phyloP scores from a whole-genome alignment of 2,329 filamentous ascomycete species.

The Epichloe bromicola region DNA sequence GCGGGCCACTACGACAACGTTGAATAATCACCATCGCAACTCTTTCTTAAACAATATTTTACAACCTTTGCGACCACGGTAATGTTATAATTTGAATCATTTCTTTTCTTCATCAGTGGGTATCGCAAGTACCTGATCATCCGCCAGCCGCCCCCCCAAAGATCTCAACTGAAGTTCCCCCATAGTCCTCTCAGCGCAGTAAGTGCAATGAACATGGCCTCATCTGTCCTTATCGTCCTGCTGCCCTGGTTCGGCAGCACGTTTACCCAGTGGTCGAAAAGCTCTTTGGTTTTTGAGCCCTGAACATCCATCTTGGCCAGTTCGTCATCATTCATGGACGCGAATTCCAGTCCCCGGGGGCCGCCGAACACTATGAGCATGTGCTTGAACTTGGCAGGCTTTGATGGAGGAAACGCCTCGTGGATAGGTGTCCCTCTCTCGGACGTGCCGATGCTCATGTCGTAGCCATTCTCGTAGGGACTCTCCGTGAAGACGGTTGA shows the following conservation, averaged over 20 bases:
- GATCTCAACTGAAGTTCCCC: slow-evolving; percentile 27
- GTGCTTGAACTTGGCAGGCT: slow-evolving; percentile 47
- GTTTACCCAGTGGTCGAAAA: slow-evolving; percentile 81
- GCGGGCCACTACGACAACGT: not conserved
- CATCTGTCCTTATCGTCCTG: slow-evolving; percentile 70
- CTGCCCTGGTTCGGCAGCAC: slow-evolving; percentile 70
- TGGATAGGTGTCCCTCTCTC: slow-evolving; percentile 51
- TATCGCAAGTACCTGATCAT: slow-evolving; percentile 3
- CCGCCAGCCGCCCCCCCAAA: not conserved
- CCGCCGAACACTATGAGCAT: slow-evolving; percentile 71
- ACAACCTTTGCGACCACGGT: no score
- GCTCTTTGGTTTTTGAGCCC: slow-evolving; percentile 48
- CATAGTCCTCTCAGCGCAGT: slow-evolving; percentile 51
- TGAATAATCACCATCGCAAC: not conserved
- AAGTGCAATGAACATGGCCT: slow-evolving; percentile 67
- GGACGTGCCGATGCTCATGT: slow-evolving; percentile 71
- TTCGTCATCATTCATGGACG: slow-evolving; percentile 47
- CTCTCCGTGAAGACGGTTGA: slow-evolving; percentile 67
- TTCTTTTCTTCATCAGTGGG: not conserved
- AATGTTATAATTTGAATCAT: not conserved
- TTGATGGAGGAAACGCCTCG: slow-evolving; percentile 31
- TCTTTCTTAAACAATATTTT: no score
- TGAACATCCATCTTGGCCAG: slow-evolving; percentile 48
- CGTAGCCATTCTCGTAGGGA: slow-evolving; percentile 64
- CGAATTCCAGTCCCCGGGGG: slow-evolving; percentile 65